Evolutionary conservation across 208 protist genomes (phyloP), one percentile per base, ranked within the genome.

Genomic region (Strigomonas culicis): DNA sequence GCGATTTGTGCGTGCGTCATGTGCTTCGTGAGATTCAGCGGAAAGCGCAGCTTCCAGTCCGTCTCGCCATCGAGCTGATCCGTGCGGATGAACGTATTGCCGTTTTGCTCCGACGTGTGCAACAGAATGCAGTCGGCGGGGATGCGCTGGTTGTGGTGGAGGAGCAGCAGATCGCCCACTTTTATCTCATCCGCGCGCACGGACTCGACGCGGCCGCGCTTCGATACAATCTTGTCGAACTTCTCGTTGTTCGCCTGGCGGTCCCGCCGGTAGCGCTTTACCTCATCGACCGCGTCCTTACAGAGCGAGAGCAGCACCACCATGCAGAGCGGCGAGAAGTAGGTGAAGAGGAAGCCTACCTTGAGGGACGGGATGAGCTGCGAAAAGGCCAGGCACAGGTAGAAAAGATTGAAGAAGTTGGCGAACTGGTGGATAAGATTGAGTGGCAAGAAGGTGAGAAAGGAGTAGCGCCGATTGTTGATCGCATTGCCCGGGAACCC

Each of bases 51-150:
- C 74, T 99, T 99, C 98, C 98, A 99, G 77, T 99, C 98, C 4
- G 98, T 99, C 72, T 99, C 98, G 21, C 99, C 98, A 74, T 99
- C 98, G 0, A 99, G 81, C 77, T 99, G 98, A 71, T 99, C 98
- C 0, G 98, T 99, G 63, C 98, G 90, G 22, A 99, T 88, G 68
- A 99, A 99, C 51, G 80, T 96, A 0, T 93, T 91, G 21, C 98
- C 98, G 34, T 39, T 89, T 36, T 89, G 86, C 31, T 99, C 98
- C 0, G 89, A 94, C 8, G 98, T 99, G 68, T 94, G 86, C 4
- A 99, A 66, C 21, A 99, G 81, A 8, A 99, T 68, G 71, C 98
- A 94, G 75, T 99, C 98, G 0, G 97, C 97, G 6, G 98, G 97
- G 11, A 99, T 95, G 46, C 97, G 90, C 57, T 98, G 84, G 39